These are phyloP conservation scores for Cymbopogon citratus DNA, from an alignment of 176 grass and related monocot species.

Conservation along the genomic window DNA sequence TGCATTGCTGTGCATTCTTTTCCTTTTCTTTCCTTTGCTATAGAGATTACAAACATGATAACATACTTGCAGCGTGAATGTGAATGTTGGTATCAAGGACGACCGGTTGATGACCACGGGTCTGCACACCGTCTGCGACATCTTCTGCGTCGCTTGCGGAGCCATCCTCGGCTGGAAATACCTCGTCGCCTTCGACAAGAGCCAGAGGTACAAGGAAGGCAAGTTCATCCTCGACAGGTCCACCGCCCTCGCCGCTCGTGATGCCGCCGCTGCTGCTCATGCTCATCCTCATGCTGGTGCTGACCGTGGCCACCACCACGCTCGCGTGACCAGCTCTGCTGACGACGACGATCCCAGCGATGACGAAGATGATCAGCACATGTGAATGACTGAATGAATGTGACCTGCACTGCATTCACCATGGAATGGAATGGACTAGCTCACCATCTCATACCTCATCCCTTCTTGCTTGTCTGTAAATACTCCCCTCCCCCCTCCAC, in stretches of 20 bases:
- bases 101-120: conserved; percentile 45
- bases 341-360: neutral
- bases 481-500: too few species aligned
- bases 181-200: conserved; percentile 28
- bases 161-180: conserved; percentile 49
- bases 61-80: conserved; percentile 26
- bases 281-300: too few species aligned
- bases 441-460: too few species aligned
- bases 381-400: too few species aligned
- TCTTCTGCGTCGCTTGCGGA: conserved; percentile 52
- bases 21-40: too few species aligned
- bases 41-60: too few species aligned
- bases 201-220: conserved; percentile 47
- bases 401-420: too few species aligned
- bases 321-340: neutral
- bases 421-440: too few species aligned
- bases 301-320: neutral
- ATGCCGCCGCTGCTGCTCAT: too few species aligned
- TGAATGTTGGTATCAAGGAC: conserved; percentile 15
- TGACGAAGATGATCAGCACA: neutral
- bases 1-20: neutral
- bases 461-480: too few species aligned
- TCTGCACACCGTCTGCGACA: conserved; percentile 41
- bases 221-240: conserved; percentile 53
- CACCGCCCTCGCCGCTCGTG: neutral